Conservation (phyloP, 139 green algal genomes). For the Picochlorum sp. region DNA sequence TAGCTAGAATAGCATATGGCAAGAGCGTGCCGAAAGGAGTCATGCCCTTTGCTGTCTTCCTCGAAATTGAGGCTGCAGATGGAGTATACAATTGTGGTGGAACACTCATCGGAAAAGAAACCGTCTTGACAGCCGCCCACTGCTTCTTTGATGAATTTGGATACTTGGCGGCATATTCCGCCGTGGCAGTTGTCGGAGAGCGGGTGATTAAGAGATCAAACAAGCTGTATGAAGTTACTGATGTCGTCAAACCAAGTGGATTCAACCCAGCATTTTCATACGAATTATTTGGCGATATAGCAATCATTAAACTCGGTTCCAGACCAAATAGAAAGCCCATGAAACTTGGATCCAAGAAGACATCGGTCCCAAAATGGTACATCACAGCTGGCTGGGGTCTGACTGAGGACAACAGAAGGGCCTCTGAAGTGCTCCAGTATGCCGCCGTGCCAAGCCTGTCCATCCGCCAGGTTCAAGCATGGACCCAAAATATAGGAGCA, state of each 20-base stretch:
- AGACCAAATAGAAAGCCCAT: slow-evolving; percentile 1
- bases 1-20: neutral
- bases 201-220: neutral
- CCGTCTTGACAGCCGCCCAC: neutral
- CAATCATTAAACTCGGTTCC: neutral
- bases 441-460: neutral
- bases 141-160: neutral
- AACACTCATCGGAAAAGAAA: neutral
- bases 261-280: neutral
- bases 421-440: neutral
- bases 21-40: neutral
- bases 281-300: neutral
- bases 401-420: neutral
- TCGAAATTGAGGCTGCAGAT: neutral
- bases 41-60: neutral
- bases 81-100: neutral
- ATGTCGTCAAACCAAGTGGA: neutral
- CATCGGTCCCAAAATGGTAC: neutral
- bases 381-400: slow-evolving; percentile 2
- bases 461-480: neutral
- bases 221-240: neutral
- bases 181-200: neutral
- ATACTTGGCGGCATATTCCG: neutral
- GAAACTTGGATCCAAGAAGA: neutral
- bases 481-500: neutral